Conservation (phyloP, 352 stramenopile species). For the Pythium utonaiense region DNA sequence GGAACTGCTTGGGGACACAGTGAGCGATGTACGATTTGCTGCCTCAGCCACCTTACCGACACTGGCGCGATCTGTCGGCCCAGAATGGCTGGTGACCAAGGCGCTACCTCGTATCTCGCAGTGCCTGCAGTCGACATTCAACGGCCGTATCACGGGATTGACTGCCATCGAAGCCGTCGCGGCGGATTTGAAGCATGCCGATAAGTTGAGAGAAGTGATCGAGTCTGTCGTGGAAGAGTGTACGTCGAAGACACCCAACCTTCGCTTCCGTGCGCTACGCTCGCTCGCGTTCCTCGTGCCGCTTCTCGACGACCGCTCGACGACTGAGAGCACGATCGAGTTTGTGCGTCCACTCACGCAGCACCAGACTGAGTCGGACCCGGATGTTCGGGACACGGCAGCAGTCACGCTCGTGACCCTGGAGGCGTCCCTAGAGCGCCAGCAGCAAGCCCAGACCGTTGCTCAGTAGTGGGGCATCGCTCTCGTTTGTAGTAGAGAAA, state of each 20-base stretch:
- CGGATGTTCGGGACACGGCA: conserved; percentile 74
- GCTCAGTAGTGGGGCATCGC: neutral
- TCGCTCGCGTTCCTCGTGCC: conserved; percentile 64
- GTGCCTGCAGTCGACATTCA: conserved; percentile 74
- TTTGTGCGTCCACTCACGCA: conserved; percentile 64
- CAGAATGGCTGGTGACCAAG: conserved; percentile 73
- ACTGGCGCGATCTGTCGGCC: conserved; percentile 66
- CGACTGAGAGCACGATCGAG: conserved; percentile 68
- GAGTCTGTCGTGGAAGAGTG: conserved; percentile 69
- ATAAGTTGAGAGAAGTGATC: conserved; percentile 66
- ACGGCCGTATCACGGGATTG: conserved; percentile 64
- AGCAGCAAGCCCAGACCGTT: neutral
- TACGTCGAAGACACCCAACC: conserved; percentile 73
- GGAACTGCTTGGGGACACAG: conserved; percentile 56
- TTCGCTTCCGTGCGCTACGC: conserved; percentile 77
- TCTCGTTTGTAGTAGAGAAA: conserved; percentile 2
- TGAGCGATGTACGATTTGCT: conserved; percentile 70
- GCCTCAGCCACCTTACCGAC: conserved; percentile 61
- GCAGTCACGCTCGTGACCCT: conserved; percentile 49
- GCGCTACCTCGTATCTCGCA: conserved; percentile 52
- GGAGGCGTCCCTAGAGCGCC: conserved; percentile 30
- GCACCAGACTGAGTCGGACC: conserved; percentile 60
- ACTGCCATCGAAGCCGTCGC: conserved; percentile 65
- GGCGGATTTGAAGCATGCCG: conserved; percentile 52
- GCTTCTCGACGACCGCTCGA: conserved; percentile 59